Conservation (phyloP, 495 filamentous ascomycete genomes). For the Xylaria longipes region DNA sequence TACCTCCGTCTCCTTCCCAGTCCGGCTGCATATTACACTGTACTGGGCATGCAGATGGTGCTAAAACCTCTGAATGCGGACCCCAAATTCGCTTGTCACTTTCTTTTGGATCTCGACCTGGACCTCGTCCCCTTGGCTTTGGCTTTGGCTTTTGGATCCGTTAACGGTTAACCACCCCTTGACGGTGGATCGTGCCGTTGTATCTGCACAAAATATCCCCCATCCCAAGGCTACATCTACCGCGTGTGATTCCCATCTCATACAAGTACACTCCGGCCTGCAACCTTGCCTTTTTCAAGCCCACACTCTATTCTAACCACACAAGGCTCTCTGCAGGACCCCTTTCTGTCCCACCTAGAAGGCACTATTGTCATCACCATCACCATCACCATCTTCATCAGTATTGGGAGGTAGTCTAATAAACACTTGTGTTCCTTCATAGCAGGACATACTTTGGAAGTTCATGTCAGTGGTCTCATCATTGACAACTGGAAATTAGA, state of each 20-base stretch:
- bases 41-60: constrained; percentile 49
- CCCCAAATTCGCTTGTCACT: constrained; percentile 46
- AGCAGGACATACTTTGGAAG: constrained; percentile 9
- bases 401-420: constrained; percentile 4
- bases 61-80: constrained; percentile 45
- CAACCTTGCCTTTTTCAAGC: constrained; percentile 49
- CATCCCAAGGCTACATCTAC: constrained; percentile 50
- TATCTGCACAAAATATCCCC: constrained; percentile 57
- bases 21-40: constrained; percentile 57
- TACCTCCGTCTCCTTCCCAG: constrained; percentile 60
- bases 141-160: constrained; percentile 32
- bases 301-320: constrained; percentile 49
- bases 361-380: constrained; percentile 15
- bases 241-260: constrained; percentile 50
- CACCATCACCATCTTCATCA: constrained; percentile 17
- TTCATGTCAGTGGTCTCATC: not conserved
- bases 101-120: constrained; percentile 49
- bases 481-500: constrained; percentile 17
- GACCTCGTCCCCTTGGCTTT: constrained; percentile 45
- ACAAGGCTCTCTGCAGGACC: constrained; percentile 41
- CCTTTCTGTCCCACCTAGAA: constrained; percentile 28
- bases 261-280: constrained; percentile 58
- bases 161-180: constrained; percentile 50
- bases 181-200: constrained; percentile 53
- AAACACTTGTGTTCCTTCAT: not conserved